Conservation (phyloP, 2,329 filamentous ascomycete genomes). For the Xylaria arbuscula region DNA sequence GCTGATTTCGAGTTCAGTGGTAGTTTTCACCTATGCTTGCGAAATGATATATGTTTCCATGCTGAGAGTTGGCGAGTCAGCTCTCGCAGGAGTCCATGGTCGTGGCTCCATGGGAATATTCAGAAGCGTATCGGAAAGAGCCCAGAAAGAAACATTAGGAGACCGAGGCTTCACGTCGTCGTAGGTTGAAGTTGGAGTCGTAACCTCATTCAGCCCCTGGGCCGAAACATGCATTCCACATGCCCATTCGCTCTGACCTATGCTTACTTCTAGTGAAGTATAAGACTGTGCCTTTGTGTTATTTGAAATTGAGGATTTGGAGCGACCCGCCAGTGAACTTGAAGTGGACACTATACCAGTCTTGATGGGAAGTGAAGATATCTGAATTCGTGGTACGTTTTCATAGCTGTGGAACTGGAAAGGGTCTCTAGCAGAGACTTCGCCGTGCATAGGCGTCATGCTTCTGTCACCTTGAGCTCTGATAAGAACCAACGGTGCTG, state of each 20-base stretch:
- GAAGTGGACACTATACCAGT: constrained; percentile 16
- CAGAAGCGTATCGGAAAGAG: constrained; percentile 23
- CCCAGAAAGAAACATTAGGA: constrained; percentile 25
- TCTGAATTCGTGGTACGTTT: constrained; percentile 16
- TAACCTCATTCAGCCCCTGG: constrained; percentile 20
- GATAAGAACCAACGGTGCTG: constrained; percentile 3
- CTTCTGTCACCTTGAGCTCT: constrained; percentile 18
- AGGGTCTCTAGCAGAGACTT: not conserved
- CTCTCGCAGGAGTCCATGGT: constrained; percentile 24
- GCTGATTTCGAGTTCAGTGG: not conserved
- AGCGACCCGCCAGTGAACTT: constrained; percentile 10
- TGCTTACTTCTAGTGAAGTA: not conserved
- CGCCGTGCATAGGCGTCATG: constrained; percentile 12
- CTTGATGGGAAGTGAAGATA: constrained; percentile 6
- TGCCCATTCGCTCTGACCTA: not conserved
- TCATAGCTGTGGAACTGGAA: not conserved
- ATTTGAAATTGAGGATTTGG: constrained; percentile 21
- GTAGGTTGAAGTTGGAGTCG: constrained; percentile 9
- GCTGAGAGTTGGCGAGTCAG: constrained; percentile 35
- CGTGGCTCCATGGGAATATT: constrained; percentile 21
- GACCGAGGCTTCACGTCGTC: constrained; percentile 16
- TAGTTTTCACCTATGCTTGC: constrained; percentile 10
- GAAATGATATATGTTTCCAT: constrained; percentile 11
- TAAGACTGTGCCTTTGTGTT: not conserved
- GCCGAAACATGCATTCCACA: not conserved